These are phyloP conservation scores for Porodaedalea pini DNA, from an alignment of 1,284 basidiomycete genomes.

Conservation along the genomic window DNA sequence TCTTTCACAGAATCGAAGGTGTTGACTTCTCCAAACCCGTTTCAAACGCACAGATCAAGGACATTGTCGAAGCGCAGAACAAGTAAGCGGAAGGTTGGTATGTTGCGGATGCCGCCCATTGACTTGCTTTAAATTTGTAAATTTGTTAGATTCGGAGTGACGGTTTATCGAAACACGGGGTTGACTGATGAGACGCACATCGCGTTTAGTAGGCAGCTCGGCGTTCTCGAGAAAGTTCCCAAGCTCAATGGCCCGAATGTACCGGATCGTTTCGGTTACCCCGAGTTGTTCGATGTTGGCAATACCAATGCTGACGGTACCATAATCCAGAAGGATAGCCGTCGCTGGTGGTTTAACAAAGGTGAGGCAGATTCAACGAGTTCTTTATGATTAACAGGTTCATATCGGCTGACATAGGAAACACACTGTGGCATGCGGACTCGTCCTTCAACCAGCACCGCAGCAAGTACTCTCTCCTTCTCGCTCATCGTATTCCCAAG, in stretches of 20 bases:
- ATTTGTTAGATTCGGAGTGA: conserved; percentile 25
- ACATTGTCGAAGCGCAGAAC: conserved; percentile 21
- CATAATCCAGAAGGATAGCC: conserved; percentile 19
- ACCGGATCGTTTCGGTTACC: conserved; percentile 12
- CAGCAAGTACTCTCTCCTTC: conserved; percentile 28
- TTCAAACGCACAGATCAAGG: conserved; percentile 13
- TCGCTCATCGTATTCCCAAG: conserved; percentile 29
- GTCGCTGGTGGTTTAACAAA: conserved; percentile 26
- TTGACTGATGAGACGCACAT: conserved; percentile 26
- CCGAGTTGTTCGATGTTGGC: conserved; percentile 25
- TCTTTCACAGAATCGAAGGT: conserved; percentile 18
- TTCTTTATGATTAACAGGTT: neutral
- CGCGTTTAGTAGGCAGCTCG: conserved; percentile 26
- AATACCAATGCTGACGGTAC: conserved; percentile 24
- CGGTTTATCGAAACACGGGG: conserved; percentile 28
- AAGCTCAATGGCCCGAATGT: conserved; percentile 22
- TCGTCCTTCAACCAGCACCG: conserved; percentile 29
- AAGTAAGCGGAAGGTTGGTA: conserved; percentile 3
- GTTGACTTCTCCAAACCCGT: conserved; percentile 25
- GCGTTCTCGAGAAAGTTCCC: conserved; percentile 24
- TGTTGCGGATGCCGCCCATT: too few relatives aligned
- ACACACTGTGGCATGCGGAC: conserved; percentile 29
- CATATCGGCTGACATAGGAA: conserved; percentile 14
- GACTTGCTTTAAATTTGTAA: neutral
- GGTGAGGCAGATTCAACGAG: neutral